These are phyloP conservation scores for Chamaecyparis obtusa DNA, from an alignment of 75 land plant genomes.

Conservation along the genomic window DNA sequence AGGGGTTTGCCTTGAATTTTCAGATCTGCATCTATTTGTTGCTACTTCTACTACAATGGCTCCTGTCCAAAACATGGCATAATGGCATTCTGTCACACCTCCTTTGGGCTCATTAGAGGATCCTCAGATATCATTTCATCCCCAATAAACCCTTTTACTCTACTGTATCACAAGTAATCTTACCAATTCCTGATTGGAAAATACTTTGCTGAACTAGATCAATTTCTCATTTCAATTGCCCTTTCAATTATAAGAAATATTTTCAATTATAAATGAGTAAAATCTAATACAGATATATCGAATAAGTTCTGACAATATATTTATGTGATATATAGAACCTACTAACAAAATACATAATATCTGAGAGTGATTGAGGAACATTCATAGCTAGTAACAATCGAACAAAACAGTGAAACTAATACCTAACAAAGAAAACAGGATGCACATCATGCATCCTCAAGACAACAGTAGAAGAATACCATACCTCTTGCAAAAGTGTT, in stretches of 20 bases:
- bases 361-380: neutral
- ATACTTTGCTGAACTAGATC: neutral
- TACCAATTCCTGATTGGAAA: neutral
- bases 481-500: conserved; percentile 84
- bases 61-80: neutral
- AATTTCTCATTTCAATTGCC: neutral
- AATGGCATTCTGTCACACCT: neutral
- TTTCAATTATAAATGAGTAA: neutral
- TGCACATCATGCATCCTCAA: neutral
- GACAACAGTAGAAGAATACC: neutral
- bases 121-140: neutral
- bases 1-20: neutral
- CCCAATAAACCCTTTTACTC: neutral
- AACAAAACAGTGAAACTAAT: neutral
- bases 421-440: neutral
- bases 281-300: neutral
- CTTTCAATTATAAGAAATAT: neutral
- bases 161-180: neutral
- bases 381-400: neutral
- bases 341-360: neutral
- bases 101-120: neutral
- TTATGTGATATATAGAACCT: neutral
- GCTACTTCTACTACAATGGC: neutral
- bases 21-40: neutral
- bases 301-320: neutral